Evolutionary conservation across 371 early-diverging fungal genomes (phyloP).

Genomic region (Actinomortierella ambigua): DNA sequence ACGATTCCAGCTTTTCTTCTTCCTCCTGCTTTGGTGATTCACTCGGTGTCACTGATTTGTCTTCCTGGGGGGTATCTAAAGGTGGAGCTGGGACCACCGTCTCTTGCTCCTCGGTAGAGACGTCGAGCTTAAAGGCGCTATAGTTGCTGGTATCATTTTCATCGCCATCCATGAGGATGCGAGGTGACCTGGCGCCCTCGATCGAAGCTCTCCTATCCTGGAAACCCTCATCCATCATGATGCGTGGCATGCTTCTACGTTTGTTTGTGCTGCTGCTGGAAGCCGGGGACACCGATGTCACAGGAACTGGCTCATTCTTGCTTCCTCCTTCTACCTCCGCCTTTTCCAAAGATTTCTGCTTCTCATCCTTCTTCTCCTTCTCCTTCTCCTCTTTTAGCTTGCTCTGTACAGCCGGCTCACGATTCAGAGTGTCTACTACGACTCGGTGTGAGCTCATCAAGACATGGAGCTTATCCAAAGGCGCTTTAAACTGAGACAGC

Average conservation of each 20-base stretch:
- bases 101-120: neutral
- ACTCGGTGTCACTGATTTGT: no score
- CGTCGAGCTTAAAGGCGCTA: neutral
- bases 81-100: no score
- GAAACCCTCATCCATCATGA: no score
- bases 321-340: neutral
- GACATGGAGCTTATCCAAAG: constrained; percentile 54
- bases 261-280: constrained; percentile 6
- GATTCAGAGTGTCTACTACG: constrained; percentile 47
- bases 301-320: neutral
- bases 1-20: no score
- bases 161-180: constrained; percentile 32
- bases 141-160: constrained; percentile 4
- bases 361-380: neutral
- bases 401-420: constrained; percentile 38
- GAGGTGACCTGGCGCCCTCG: neutral
- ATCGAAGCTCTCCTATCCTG: no score
- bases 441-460: constrained; percentile 56
- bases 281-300: neutral
- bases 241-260: constrained; percentile 11
- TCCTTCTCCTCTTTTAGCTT: constrained; percentile 12
- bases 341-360: neutral
- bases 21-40: no score
- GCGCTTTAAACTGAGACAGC: constrained; percentile 49
- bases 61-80: no score